Evolutionary conservation across 805 yeast genomes (phyloP).

Genomic region (Middelhovenomyces tepae): DNA sequence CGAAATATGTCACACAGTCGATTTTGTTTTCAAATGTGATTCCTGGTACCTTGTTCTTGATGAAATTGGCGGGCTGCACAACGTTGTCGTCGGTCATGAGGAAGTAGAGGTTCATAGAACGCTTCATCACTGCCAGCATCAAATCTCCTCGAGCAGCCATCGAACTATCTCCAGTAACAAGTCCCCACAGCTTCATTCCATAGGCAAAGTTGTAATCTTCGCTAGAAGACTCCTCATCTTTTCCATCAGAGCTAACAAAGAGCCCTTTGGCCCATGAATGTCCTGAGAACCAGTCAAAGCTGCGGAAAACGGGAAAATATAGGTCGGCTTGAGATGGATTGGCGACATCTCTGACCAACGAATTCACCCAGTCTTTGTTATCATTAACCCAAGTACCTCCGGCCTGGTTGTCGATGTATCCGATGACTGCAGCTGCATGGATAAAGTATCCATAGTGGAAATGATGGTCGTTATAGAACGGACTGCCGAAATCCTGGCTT

Average conservation of each 20-base stretch:
- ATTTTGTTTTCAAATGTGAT: conserved; percentile 68
- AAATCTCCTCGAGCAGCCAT: conserved; percentile 53
- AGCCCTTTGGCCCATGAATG: conserved; percentile 77
- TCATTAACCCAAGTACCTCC: conserved; percentile 46
- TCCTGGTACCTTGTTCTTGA: conserved; percentile 64
- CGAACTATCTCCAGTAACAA: conserved; percentile 42
- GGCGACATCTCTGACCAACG: conserved; percentile 58
- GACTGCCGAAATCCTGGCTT: conserved; percentile 62
- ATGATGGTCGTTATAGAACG: conserved; percentile 76
- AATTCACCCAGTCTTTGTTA: conserved; percentile 50
- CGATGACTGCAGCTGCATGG: conserved; percentile 75
- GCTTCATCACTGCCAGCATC: conserved; percentile 48
- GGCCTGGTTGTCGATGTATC: conserved; percentile 43
- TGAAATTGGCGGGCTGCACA: conserved; percentile 45
- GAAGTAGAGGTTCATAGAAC: conserved; percentile 50
- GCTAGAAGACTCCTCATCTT: conserved; percentile 62
- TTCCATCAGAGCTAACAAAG: conserved; percentile 56
- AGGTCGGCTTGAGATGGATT: conserved; percentile 45
- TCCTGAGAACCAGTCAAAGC: conserved; percentile 66
- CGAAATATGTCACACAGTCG: conserved; percentile 69
- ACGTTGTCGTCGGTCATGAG: conserved; percentile 40
- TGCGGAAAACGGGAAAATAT: conserved; percentile 58
- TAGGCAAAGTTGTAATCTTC: conserved; percentile 70
- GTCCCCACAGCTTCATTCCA: conserved; percentile 67
- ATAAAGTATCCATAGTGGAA: conserved; percentile 82